Conservation (phyloP, 2,329 filamentous ascomycete genomes). For the Penicillium sumatraense region DNA sequence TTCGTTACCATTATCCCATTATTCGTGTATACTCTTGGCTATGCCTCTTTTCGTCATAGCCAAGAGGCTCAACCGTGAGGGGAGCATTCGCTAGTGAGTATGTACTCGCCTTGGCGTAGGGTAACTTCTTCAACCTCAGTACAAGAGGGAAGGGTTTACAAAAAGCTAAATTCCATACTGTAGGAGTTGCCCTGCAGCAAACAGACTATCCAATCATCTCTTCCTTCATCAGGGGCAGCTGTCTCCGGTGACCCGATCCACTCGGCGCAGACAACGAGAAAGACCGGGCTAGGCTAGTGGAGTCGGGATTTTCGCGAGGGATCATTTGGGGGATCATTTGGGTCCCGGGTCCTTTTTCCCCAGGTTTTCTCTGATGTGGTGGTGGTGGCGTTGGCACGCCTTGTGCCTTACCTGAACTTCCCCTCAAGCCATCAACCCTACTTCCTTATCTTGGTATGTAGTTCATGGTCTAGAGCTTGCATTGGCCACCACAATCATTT, state of each 20-base stretch:
- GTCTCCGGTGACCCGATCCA: not conserved
- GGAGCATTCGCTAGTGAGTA: not conserved
- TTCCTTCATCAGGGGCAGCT: not conserved
- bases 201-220: conserved; percentile 5
- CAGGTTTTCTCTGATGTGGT: not conserved
- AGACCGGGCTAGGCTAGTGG: conserved; percentile 9
- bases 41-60: not conserved
- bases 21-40: not conserved
- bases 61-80: not conserved
- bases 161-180: not conserved
- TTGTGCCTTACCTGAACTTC: not conserved
- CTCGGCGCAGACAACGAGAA: not conserved
- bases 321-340: not conserved
- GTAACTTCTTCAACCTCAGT: not conserved
- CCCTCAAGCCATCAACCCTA: not conserved
- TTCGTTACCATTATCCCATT: not conserved
- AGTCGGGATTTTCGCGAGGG: not conserved
- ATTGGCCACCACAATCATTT: not conserved
- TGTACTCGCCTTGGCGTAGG: not conserved
- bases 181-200: not conserved
- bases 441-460: not conserved
- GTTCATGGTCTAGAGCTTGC: not conserved
- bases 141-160: not conserved
- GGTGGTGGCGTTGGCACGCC: no score
- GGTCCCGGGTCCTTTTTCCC: not conserved